These are phyloP conservation scores for Arctostaphylos glauca DNA, from an alignment of 148 eudicot genomes.

Conservation along the genomic window DNA sequence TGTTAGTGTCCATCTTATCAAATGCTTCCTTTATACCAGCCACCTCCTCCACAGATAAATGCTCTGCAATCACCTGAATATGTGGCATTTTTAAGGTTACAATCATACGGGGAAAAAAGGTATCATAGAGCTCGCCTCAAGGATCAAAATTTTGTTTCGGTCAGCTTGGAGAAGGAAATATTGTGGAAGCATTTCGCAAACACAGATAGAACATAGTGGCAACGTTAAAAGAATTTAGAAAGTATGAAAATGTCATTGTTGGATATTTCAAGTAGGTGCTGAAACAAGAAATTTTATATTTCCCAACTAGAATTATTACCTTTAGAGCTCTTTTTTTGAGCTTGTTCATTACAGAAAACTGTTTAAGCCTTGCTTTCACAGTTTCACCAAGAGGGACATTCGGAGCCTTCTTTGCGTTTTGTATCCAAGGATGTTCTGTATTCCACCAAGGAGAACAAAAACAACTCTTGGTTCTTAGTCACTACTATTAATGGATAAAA, in stretches of 20 bases:
- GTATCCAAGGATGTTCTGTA: slow-evolving; percentile 84
- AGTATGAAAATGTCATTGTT: background rate
- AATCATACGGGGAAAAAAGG: background rate
- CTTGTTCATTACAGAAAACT: slow-evolving; percentile 88
- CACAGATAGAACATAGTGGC: background rate
- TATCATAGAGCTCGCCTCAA: background rate
- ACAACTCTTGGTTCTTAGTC: background rate
- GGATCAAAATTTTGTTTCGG: background rate
- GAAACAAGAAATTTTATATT: background rate
- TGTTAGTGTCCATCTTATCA: slow-evolving; percentile 61
- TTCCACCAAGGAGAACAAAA: slow-evolving; percentile 9
- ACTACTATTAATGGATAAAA: background rate
- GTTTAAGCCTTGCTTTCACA: slow-evolving; percentile 83
- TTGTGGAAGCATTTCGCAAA: background rate
- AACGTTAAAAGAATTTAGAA: background rate
- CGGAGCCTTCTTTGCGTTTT: slow-evolving; percentile 72
- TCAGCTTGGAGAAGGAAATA: background rate
- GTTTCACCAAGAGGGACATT: slow-evolving; percentile 81
- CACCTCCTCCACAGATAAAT: slow-evolving; percentile 73
- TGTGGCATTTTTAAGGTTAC: slow-evolving; percentile 10
- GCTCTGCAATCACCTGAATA: slow-evolving; percentile 78
- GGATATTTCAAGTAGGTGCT: background rate
- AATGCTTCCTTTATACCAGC: slow-evolving; percentile 77
- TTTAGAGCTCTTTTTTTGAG: slow-evolving; percentile 79
- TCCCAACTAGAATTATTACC: slow-evolving; percentile 30